Evolutionary conservation across 495 filamentous ascomycete genomes (phyloP).

Genomic region (Astrocystis sublimbata): DNA sequence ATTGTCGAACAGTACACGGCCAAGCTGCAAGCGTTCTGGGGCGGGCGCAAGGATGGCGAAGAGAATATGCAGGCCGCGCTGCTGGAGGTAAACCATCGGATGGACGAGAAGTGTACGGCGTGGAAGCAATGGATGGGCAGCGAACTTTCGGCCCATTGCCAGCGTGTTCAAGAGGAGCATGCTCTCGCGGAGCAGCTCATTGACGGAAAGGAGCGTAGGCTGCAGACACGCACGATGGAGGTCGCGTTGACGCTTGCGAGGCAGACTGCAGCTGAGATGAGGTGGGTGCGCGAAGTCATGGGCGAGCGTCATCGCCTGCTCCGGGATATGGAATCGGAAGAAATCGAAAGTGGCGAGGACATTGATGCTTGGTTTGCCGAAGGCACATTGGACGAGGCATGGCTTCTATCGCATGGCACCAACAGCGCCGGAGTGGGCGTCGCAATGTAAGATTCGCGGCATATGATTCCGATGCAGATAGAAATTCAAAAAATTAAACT

Average conservation of each 20-base stretch:
- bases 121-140: constrained; percentile 34
- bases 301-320: constrained; percentile 35
- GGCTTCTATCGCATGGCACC: neutral
- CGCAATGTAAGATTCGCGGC: too few species aligned
- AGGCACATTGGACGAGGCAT: constrained; percentile 21
- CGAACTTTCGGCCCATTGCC: constrained; percentile 26
- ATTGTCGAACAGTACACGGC: constrained; percentile 38
- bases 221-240: constrained; percentile 16
- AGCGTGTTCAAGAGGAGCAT: constrained; percentile 29
- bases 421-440: too few species aligned
- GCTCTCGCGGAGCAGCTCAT: constrained; percentile 33
- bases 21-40: constrained; percentile 32
- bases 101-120: constrained; percentile 24
- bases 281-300: constrained; percentile 33
- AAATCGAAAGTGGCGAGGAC: constrained; percentile 36
- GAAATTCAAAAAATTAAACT: neutral
- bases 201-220: constrained; percentile 24
- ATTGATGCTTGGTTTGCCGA: constrained; percentile 32
- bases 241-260: constrained; percentile 13
- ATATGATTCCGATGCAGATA: too few species aligned
- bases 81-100: constrained; percentile 28
- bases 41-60: constrained; percentile 23
- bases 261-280: constrained; percentile 29
- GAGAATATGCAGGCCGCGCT: constrained; percentile 26
- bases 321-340: constrained; percentile 31